These are phyloP conservation scores for Epithele typhae DNA, from an alignment of 768 basidiomycete species.

Conservation along the genomic window DNA sequence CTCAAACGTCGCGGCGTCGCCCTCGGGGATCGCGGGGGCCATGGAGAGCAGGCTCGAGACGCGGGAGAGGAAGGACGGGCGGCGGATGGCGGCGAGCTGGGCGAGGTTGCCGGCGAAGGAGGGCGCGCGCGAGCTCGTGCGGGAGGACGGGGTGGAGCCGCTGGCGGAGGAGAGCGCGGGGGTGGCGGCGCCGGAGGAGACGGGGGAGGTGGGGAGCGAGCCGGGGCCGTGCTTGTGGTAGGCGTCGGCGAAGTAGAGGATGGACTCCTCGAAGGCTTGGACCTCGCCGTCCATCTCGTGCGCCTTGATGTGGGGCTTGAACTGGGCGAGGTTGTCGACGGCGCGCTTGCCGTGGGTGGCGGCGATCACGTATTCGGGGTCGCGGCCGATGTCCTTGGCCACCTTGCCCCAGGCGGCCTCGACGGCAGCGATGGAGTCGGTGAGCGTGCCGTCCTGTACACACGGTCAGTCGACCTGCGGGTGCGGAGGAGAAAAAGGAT, in stretches of 20 bases:
- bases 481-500: not conserved
- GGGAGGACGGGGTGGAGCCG: conserved; percentile 39
- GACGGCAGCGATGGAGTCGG: conserved; percentile 69
- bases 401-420: conserved; percentile 76
- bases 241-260: conserved; percentile 64
- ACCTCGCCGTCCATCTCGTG: conserved; percentile 59
- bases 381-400: conserved; percentile 63
- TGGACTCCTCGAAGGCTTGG: conserved; percentile 57
- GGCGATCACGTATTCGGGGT: conserved; percentile 62
- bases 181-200: conserved; percentile 34
- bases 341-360: conserved; percentile 79
- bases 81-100: conserved; percentile 30
- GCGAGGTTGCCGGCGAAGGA: conserved; percentile 31
- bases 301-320: conserved; percentile 50
- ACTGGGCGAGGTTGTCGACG: conserved; percentile 63
- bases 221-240: conserved; percentile 41
- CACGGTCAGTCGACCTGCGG: conserved; percentile 13
- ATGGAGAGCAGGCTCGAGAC: conserved; percentile 38
- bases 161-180: conserved; percentile 37
- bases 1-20: conserved; percentile 28
- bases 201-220: conserved; percentile 25
- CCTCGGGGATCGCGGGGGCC: conserved; percentile 30
- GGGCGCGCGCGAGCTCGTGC: conserved; percentile 39
- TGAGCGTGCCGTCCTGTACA: conserved; percentile 61
- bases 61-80: conserved; percentile 43